Conservation (phyloP, 768 basidiomycete species). For the Hygrophorus russula region DNA sequence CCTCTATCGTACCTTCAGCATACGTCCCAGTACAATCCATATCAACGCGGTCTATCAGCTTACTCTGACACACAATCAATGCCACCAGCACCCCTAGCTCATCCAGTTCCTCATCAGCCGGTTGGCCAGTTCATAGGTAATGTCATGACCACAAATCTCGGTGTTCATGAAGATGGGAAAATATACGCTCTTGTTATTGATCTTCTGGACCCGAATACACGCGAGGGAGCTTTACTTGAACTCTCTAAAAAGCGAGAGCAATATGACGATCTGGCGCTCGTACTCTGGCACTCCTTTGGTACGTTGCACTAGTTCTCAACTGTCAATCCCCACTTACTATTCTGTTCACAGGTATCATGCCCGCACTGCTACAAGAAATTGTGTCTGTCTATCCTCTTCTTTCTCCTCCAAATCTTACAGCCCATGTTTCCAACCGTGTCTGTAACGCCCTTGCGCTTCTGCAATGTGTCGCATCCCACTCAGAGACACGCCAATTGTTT, state of each 20-base stretch:
- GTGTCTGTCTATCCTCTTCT: constrained; percentile 96
- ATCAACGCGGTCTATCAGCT: constrained; percentile 38
- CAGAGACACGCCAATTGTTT: constrained; percentile 92
- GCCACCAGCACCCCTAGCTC: constrained; percentile 39
- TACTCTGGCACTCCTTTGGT: constrained; percentile 99
- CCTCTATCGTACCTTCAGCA: constrained; percentile 58
- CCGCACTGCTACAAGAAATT: constrained; percentile 92
- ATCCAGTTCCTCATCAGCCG: constrained; percentile 43
- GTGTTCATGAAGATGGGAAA: constrained; percentile 51
- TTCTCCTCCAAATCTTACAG: constrained; percentile 90
- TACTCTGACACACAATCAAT: constrained; percentile 61
- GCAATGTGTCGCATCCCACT: constrained; percentile 96
- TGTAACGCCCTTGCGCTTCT: constrained; percentile 97
- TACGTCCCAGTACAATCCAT: constrained; percentile 46
- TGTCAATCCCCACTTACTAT: constrained; percentile 9
- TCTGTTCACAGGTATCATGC: constrained; percentile 75
- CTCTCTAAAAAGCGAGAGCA: constrained; percentile 98
- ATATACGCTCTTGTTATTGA: constrained; percentile 89
- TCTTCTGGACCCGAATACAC: constrained; percentile 67
- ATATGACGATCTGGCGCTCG: constrained; percentile 94
- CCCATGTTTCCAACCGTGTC: constrained; percentile 95
- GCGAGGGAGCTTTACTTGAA: constrained; percentile 87
- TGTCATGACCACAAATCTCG: constrained; percentile 17
- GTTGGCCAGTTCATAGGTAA: constrained; percentile 28
- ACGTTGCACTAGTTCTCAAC: constrained; percentile 7